Base-by-base conservation (phyloP, 83 land plant genomes). In the Picea mariana region DNA sequence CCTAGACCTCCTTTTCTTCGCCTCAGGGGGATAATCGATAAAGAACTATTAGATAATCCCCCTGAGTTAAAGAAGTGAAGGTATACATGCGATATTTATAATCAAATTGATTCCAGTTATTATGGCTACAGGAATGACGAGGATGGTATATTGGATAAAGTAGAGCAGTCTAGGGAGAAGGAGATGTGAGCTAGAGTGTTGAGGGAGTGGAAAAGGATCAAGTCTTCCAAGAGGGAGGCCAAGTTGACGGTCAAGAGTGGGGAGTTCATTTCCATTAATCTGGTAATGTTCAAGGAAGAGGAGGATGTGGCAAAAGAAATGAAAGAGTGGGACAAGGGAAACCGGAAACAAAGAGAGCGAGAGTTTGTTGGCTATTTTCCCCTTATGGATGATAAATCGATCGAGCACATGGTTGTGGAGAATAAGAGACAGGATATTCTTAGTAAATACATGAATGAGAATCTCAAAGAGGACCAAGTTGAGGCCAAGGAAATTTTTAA, bases 301-400 rank as follows among this genome's bases (percentile, higher is more conserved):
- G 98, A 90, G 83, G 90, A 86, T 31, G 85, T 81, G 44, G 88
- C 80, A 60, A 92, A 84, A 81, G 91, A 88, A 77, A 92, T 88
- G 84, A 80, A 58, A 67, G 44, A 42, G 44, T 83, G 76, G 78
- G 80, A 20, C 81, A 82, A 79, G 81, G 76, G 31, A 79, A 77
- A 77, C 80, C 85, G 81, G 77, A 77, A 77, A 80, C 83, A 87
- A 38, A 84, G 81, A 63, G 81, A 81, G 59, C 62, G 78, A 79
- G 98, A 97, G 87, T 97, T 97, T 87, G 92, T 95, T 47, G 98
- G 83, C 11, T 98, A 97, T 72, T 98, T 97, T 60, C 96, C 98
- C 8, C 85, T 97, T 82, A 98, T 98, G 0, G 99, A 97, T 77
- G 98, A 93, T 55, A 89, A 92, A 85, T 98, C 95, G 83, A 97